Conservation (phyloP, 306 rosid genomes). For the Gleditsia sinensis region DNA sequence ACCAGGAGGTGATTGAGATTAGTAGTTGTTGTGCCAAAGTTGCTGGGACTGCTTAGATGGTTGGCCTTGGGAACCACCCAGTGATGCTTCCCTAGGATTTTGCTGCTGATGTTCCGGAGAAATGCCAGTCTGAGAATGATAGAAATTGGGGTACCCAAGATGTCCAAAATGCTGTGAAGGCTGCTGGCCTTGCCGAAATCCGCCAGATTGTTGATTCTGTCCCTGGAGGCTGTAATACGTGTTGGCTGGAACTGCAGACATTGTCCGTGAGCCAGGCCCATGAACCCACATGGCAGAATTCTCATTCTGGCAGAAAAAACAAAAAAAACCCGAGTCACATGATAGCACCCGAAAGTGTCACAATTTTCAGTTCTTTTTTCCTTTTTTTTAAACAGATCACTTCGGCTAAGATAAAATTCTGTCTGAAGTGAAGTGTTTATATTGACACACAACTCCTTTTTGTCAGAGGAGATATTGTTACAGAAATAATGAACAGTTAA, state of each 20-base stretch:
- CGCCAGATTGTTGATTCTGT: slow-evolving; percentile 80
- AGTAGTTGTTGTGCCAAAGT: slow-evolving; percentile 96
- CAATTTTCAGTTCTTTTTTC: background rate
- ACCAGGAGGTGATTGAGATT: slow-evolving; percentile 59
- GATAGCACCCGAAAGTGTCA: background rate
- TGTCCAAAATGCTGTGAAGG: slow-evolving; percentile 81
- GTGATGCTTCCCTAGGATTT: slow-evolving; percentile 77
- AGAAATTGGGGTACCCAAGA: slow-evolving; percentile 76
- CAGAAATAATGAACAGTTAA: background rate
- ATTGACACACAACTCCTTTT: background rate
- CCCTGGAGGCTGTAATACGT: slow-evolving; percentile 91
- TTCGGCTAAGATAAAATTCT: too few species aligned
- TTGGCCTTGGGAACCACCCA: slow-evolving; percentile 77
- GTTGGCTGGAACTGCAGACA: slow-evolving; percentile 83
- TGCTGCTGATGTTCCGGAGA: slow-evolving; percentile 89
- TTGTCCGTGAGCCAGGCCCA: slow-evolving; percentile 91
- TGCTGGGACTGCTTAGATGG: slow-evolving; percentile 93
- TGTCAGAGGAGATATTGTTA: slow-evolving; percentile 5
- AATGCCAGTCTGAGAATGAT: slow-evolving; percentile 83
- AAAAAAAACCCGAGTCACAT: slow-evolving; percentile 9
- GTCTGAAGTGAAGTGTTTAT: too few species aligned
- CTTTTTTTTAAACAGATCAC: too few species aligned
- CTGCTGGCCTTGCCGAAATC: slow-evolving; percentile 92
- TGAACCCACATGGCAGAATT: slow-evolving; percentile 97
- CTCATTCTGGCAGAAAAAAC: slow-evolving; percentile 63